Conservation (phyloP, 2,329 filamentous ascomycete genomes). For the Neophaeococcomyces mojaviensis region DNA sequence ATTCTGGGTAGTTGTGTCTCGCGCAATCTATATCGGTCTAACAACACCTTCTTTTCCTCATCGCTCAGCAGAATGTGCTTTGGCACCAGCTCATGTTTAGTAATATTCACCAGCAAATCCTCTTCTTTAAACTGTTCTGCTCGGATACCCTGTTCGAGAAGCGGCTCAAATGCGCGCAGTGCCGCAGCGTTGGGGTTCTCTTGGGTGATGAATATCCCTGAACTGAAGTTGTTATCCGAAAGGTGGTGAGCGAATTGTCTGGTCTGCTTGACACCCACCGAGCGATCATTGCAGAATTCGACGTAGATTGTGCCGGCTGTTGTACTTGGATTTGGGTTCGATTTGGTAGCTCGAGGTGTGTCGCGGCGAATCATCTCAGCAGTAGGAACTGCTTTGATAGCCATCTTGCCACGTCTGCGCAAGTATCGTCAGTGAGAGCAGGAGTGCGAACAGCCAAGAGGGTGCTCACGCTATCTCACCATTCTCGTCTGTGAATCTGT, state of each 20-base stretch:
- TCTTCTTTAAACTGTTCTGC: slow-evolving; percentile 92
- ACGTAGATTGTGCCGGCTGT: slow-evolving; percentile 86
- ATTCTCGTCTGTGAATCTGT: slow-evolving; percentile 59
- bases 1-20: slow-evolving; percentile 95
- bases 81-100: slow-evolving; percentile 91
- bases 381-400: slow-evolving; percentile 79
- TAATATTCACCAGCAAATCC: slow-evolving; percentile 95
- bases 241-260: slow-evolving; percentile 81
- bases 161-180: slow-evolving; percentile 66
- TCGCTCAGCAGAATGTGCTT: slow-evolving; percentile 83
- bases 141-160: slow-evolving; percentile 49
- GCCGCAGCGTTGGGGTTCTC: slow-evolving; percentile 77
- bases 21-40: slow-evolving; percentile 89
- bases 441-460: background rate
- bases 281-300: slow-evolving; percentile 76
- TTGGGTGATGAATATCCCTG: slow-evolving; percentile 82
- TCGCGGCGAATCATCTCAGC: slow-evolving; percentile 78
- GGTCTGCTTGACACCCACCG: slow-evolving; percentile 85
- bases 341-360: slow-evolving; percentile 61
- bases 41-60: slow-evolving; percentile 78
- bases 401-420: slow-evolving; percentile 69
- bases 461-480: slow-evolving; percentile 20
- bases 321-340: slow-evolving; percentile 61
- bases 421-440: slow-evolving; percentile 2
- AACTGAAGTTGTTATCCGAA: slow-evolving; percentile 71